phyloP scores from a whole-genome alignment of 345 rosid genomes.

The Gynandropsis gynandra region DNA sequence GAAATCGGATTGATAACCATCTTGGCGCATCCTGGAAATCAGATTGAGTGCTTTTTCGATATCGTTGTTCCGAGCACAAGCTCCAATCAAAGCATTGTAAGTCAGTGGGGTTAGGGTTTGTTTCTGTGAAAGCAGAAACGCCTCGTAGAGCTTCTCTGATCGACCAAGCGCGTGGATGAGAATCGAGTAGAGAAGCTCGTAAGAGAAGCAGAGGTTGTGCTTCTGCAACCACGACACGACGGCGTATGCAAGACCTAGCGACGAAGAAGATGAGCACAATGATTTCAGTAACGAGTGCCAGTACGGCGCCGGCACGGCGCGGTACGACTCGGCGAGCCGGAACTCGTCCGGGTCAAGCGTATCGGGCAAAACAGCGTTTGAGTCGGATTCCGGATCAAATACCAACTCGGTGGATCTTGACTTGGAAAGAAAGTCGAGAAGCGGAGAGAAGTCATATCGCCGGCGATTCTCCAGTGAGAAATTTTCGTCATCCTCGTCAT shows the following conservation, averaged over 20 bases:
- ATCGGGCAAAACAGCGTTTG: slow-evolving; percentile 30
- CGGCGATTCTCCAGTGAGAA: slow-evolving; percentile 38
- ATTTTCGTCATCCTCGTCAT: slow-evolving; percentile 29
- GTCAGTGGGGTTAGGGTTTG: slow-evolving; percentile 77
- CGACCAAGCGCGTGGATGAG: slow-evolving; percentile 91
- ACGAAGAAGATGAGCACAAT: slow-evolving; percentile 46
- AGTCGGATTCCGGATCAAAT: slow-evolving; percentile 22
- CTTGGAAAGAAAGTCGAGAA: slow-evolving; percentile 54
- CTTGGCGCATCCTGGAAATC: slow-evolving; percentile 78
- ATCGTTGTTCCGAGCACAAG: slow-evolving; percentile 81
- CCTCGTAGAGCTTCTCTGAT: slow-evolving; percentile 92
- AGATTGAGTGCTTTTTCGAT: slow-evolving; percentile 76
- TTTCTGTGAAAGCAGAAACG: slow-evolving; percentile 72
- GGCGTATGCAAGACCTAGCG: slow-evolving; percentile 58
- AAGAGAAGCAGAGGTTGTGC: slow-evolving; percentile 91
- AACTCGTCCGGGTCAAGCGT: slow-evolving; percentile 58
- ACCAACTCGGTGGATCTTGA: slow-evolving; percentile 22
- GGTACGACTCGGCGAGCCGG: slow-evolving; percentile 66
- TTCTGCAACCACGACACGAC: slow-evolving; percentile 83
- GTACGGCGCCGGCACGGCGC: slow-evolving; percentile 76
- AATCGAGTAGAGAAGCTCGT: slow-evolving; percentile 86
- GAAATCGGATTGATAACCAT: slow-evolving; percentile 82
- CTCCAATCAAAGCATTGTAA: slow-evolving; percentile 83
- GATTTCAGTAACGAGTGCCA: slow-evolving; percentile 85
- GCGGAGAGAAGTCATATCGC: slow-evolving; percentile 86